Percentiles rank a stretch among this genome's conserved stretches.
phyloP scores from a whole-genome alignment of 1,139 yeast genomes.

The Lodderomyces beijingensis region DNA sequence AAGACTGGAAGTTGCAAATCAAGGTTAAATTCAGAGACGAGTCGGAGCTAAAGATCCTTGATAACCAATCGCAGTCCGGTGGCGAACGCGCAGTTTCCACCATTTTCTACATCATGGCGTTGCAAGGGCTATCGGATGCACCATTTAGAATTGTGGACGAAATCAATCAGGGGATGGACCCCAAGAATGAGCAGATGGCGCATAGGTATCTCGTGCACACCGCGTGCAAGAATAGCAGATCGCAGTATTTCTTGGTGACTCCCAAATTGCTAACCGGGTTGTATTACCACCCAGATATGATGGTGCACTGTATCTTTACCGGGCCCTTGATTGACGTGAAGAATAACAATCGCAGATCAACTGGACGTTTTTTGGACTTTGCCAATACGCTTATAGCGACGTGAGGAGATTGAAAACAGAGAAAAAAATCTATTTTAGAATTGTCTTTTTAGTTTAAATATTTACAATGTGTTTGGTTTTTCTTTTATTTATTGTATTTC shows the following conservation, averaged over 20 bases:
- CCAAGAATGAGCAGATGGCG: slow-evolving; percentile 82
- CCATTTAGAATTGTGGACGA: slow-evolving; percentile 97
- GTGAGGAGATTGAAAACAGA: too few species aligned
- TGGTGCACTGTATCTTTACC: slow-evolving; percentile 84
- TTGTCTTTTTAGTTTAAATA: background rate
- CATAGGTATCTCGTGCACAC: slow-evolving; percentile 83
- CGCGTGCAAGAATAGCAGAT: slow-evolving; percentile 61
- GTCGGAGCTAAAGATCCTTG: slow-evolving; percentile 64
- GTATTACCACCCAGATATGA: slow-evolving; percentile 77
- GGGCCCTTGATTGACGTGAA: slow-evolving; percentile 36
- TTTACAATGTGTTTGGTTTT: too few species aligned
- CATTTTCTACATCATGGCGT: slow-evolving; percentile 80
- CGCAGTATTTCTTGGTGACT: slow-evolving; percentile 87
- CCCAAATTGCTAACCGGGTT: slow-evolving; percentile 84
- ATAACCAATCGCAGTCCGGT: slow-evolving; percentile 90
- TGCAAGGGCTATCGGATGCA: slow-evolving; percentile 86
- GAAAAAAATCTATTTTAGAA: too few species aligned
- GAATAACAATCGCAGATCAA: slow-evolving; percentile 9
- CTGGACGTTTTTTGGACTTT: slow-evolving; percentile 31
- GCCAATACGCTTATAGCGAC: slow-evolving; percentile 10
- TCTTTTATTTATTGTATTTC: too few species aligned
- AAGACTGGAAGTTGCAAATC: slow-evolving; percentile 82
- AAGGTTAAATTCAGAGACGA: slow-evolving; percentile 80
- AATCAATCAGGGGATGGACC: slow-evolving; percentile 99
- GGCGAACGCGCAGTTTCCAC: slow-evolving; percentile 98